Conservation (phyloP, 2,329 filamentous ascomycete species). For the Septoria linicola region DNA sequence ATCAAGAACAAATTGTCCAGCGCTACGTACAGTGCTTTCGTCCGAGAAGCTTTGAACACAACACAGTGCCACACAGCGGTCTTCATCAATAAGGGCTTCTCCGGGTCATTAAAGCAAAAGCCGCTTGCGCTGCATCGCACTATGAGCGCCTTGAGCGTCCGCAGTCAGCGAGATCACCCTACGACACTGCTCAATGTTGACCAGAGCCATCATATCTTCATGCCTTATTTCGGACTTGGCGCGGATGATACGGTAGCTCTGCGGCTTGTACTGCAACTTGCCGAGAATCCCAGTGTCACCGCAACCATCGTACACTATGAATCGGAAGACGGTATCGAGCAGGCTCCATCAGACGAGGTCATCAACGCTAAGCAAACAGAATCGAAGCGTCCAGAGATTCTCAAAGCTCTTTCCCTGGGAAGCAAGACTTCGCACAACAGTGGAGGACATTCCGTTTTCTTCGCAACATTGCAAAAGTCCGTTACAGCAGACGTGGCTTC, state of each 20-base stretch:
- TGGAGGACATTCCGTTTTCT: slow-evolving; percentile 53
- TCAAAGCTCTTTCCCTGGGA: slow-evolving; percentile 9
- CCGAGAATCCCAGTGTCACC: slow-evolving; percentile 73
- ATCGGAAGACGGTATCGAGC: slow-evolving; percentile 23
- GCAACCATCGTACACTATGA: slow-evolving; percentile 69
- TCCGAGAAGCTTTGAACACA: slow-evolving; percentile 64
- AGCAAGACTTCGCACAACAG: neutral
- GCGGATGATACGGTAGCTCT: slow-evolving; percentile 78
- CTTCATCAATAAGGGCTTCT: slow-evolving; percentile 72
- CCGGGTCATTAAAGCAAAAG: slow-evolving; percentile 44
- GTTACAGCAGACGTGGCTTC: slow-evolving; percentile 52
- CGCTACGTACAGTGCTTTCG: slow-evolving; percentile 68
- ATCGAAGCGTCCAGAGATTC: slow-evolving; percentile 16
- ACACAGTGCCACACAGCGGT: slow-evolving; percentile 70
- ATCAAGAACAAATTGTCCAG: slow-evolving; percentile 61
- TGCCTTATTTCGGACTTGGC: slow-evolving; percentile 77
- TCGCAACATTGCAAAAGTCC: slow-evolving; percentile 57
- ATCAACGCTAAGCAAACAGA: slow-evolving; percentile 17
- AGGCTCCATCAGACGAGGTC: slow-evolving; percentile 20
- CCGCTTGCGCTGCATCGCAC: slow-evolving; percentile 48
- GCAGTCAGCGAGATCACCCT: slow-evolving; percentile 56
- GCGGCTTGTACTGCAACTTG: slow-evolving; percentile 78
- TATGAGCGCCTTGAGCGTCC: slow-evolving; percentile 59
- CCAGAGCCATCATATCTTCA: slow-evolving; percentile 77
- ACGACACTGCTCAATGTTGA: slow-evolving; percentile 60